Percentiles rank a stretch among this genome's conserved stretches.
Evolutionary conservation across 768 basidiomycete genomes (phyloP).

Genomic region (Tylopilus vinaceipallidus): DNA sequence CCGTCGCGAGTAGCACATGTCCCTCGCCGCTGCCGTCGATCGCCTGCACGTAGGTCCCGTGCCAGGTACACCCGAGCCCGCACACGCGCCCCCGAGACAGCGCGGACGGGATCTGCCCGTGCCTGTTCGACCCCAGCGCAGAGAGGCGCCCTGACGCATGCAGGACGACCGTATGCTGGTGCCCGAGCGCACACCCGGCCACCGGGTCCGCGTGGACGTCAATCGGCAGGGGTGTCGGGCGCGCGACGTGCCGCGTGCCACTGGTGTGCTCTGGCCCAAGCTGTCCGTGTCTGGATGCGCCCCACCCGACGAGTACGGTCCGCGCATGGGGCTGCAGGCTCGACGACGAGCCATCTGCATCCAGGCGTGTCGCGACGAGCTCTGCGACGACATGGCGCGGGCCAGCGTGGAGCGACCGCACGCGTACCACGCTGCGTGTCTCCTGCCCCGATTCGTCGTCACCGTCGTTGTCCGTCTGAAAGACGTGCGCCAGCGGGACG

Average conservation of each 20-base stretch:
- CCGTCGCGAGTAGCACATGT: constrained; percentile 46
- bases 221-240: constrained; percentile 36
- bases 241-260: constrained; percentile 6
- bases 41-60: constrained; percentile 59
- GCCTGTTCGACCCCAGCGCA: constrained; percentile 68
- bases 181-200: constrained; percentile 41
- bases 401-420: constrained; percentile 56
- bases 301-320: constrained; percentile 71
- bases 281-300: constrained; percentile 81
- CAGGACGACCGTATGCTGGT: constrained; percentile 51
- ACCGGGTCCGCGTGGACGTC: constrained; percentile 31
- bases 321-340: constrained; percentile 10
- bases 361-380: constrained; percentile 31
- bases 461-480: no score
- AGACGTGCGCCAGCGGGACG: constrained; percentile 15
- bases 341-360: constrained; percentile 18
- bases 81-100: constrained; percentile 28
- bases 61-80: constrained; percentile 70
- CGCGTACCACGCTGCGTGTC: constrained; percentile 24
- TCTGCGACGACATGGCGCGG: constrained; percentile 68
- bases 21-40: constrained; percentile 11
- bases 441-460: constrained; percentile 37
- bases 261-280: constrained; percentile 48
- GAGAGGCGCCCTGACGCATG: constrained; percentile 45
- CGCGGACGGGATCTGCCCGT: constrained; percentile 57